Percentiles rank a stretch among this genome's conserved stretches.
phyloP scores from a whole-genome alignment of 495 filamentous ascomycete species.

The Hypoxylon perforatum region DNA sequence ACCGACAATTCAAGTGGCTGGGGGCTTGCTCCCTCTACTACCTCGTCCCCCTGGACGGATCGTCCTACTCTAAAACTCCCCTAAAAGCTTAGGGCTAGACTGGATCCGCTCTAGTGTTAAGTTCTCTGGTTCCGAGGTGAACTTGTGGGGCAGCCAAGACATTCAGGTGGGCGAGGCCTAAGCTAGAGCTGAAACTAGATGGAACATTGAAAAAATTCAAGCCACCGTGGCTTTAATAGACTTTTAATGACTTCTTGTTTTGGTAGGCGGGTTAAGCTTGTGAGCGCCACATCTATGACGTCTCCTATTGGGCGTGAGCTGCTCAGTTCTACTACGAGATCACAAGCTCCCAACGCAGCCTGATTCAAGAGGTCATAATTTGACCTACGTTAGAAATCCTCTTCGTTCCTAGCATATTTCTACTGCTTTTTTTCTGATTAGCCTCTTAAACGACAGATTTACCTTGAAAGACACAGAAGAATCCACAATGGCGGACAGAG shows the following conservation, averaged over 20 bases:
- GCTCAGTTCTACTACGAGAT: not conserved
- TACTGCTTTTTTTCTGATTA: not conserved
- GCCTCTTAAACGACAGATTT: not conserved
- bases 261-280: not conserved
- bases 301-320: conserved; percentile 17
- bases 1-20: conserved; percentile 52
- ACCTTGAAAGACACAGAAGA: not conserved
- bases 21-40: conserved; percentile 19
- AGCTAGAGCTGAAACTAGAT: conserved; percentile 1
- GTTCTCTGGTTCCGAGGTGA: conserved; percentile 37
- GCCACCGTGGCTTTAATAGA: conserved; percentile 43
- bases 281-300: conserved; percentile 41
- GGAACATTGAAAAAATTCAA: conserved; percentile 7
- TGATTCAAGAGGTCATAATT: conserved; percentile 20
- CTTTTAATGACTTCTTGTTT: conserved; percentile 5
- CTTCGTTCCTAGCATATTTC: conserved; percentile 2
- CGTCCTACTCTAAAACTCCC: conserved; percentile 28
- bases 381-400: conserved; percentile 1
- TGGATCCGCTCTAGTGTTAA: conserved; percentile 25
- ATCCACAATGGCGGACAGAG: conserved; percentile 51
- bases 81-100: conserved; percentile 24
- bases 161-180: not conserved
- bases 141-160: conserved; percentile 25
- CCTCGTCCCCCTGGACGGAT: conserved; percentile 36
- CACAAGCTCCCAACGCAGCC: conserved; percentile 23